Percentiles rank a stretch among this genome's conserved stretches.
Evolutionary conservation across 2,329 filamentous ascomycete species (phyloP).

Genomic region (Xylaria sp.): DNA sequence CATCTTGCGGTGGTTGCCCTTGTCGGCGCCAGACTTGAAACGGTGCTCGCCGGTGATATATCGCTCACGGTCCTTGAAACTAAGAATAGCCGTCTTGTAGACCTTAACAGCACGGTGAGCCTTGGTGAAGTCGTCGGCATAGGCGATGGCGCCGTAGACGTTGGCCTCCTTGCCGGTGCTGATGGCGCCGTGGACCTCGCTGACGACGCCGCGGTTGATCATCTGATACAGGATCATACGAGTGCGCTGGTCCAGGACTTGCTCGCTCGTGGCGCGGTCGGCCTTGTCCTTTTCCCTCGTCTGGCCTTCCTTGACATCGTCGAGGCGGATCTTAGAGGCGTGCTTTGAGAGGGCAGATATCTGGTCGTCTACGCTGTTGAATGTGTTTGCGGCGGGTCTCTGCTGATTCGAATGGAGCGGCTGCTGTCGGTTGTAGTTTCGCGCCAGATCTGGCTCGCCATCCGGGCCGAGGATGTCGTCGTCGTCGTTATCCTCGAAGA

Average conservation of each 20-base stretch:
- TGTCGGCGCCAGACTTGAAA: slow-evolving; percentile 91
- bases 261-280: slow-evolving; percentile 92
- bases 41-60: slow-evolving; percentile 96
- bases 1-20: slow-evolving; percentile 95
- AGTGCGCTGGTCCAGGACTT: slow-evolving; percentile 92
- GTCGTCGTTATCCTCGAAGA: slow-evolving; percentile 51
- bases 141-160: slow-evolving; percentile 87
- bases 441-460: slow-evolving; percentile 76
- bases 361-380: slow-evolving; percentile 85
- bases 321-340: slow-evolving; percentile 84
- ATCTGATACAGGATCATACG: slow-evolving; percentile 96
- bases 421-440: slow-evolving; percentile 87
- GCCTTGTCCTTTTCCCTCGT: slow-evolving; percentile 82
- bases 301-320: slow-evolving; percentile 66
- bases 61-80: slow-evolving; percentile 96
- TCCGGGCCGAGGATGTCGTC: slow-evolving; percentile 57
- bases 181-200: slow-evolving; percentile 92
- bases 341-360: slow-evolving; percentile 85
- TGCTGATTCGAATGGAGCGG: slow-evolving; percentile 79
- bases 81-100: slow-evolving; percentile 97
- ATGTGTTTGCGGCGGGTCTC: slow-evolving; percentile 81
- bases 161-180: slow-evolving; percentile 99
- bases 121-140: slow-evolving; percentile 64
- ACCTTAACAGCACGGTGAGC: slow-evolving; percentile 93
- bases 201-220: slow-evolving; percentile 90